Base-by-base conservation (phyloP, 192 early-diverging fungal species). In the Spinellus fusiger region DNA sequence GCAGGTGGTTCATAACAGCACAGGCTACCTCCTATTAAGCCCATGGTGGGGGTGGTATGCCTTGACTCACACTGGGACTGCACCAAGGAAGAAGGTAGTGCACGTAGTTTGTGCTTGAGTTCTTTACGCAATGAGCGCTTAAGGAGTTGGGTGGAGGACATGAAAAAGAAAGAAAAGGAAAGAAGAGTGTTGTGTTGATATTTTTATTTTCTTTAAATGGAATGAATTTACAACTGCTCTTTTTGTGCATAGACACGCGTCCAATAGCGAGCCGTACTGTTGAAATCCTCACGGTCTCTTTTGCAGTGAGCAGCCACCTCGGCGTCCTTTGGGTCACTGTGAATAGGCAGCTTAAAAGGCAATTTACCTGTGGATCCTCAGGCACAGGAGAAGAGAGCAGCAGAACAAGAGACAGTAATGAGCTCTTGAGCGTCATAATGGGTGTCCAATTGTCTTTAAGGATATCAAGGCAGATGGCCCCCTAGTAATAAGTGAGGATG, bases 391-490 rank as follows among this genome's bases (percentile, higher is more conserved):
- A 74, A 6, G 64, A 73, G 25, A 82, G 59, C 16, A 82, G 48
- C 4, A 77, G 62, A 47, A 78, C 77, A 9, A 82, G 65, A 0
- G 80, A 82, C 13, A 82, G 51, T 3, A 82, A 46, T 5, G 77
- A 75, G 15, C 77, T 73, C 4, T 73, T 71, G 22, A 82, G 48
- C 10, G 87, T 88, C 48, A 89, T 56, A 0, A 86, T 87, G 3
- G 89, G 89, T 7, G 80, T 80, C 89, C 89, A 91, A 35, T 89
- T 78, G 51, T 91, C 84, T 62, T 90, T 90, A 28, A 91, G 70
- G 49, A 90, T 87, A 68, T 90, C 78, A 59, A 69, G 20, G 3
- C 54, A 62, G 8, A 68, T 56, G 8, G 54, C 48, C n/a, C 47
- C 60, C 59, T 61, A 53, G 34, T 26, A 18, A 5, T 64, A 8